Conservation (phyloP, 2,329 filamentous ascomycete species). For the Microsporum audouinii region DNA sequence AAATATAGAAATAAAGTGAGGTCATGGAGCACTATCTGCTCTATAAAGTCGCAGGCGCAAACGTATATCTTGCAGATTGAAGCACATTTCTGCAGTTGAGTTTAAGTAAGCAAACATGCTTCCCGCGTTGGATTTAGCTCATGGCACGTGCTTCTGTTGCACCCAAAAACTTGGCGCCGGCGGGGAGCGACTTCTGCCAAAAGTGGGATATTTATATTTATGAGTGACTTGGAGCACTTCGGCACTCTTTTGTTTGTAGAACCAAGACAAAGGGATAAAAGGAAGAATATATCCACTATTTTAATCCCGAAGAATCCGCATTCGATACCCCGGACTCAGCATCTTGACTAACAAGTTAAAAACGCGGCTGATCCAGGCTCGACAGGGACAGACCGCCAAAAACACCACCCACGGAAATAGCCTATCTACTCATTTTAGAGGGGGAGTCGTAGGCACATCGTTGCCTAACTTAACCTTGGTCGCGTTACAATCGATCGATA, state of each 20-base stretch:
- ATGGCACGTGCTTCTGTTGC: neutral
- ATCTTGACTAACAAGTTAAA: neutral
- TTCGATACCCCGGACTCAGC: neutral
- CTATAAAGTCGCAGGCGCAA: neutral
- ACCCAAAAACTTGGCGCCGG: neutral
- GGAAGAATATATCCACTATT: neutral
- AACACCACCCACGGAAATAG: neutral
- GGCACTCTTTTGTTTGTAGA: neutral
- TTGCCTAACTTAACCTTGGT: neutral
- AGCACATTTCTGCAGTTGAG: neutral
- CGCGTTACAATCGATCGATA: neutral
- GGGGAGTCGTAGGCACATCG: neutral
- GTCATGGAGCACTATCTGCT: neutral
- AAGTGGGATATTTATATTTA: neutral
- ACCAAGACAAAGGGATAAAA: neutral
- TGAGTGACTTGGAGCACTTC: neutral
- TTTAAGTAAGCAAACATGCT: neutral
- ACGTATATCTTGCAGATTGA: neutral
- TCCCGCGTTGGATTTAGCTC: neutral
- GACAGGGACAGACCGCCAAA: neutral
- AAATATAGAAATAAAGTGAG: neutral
- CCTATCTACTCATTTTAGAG: neutral
- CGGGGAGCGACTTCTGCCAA: constrained; percentile 1
- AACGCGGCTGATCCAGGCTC: neutral
- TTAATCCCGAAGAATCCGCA: neutral